Conservation (phyloP, 176 grass and related monocot species). For the Carex littledalei region DNA sequence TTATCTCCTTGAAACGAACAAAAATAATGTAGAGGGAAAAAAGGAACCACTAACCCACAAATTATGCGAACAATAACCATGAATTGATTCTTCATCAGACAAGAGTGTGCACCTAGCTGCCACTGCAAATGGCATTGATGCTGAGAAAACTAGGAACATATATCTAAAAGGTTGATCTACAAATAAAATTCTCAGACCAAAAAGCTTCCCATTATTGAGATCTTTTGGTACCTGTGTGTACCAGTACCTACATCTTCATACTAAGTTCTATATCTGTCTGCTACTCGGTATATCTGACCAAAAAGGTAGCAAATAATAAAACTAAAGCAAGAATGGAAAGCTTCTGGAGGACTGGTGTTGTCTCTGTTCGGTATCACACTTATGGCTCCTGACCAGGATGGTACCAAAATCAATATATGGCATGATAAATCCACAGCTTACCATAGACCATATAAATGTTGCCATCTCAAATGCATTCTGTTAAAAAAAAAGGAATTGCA, state of each 20-base stretch:
- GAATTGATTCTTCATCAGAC: constrained; percentile 90
- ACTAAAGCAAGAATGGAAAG: background rate
- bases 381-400: constrained; percentile 1
- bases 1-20: background rate
- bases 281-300: background rate
- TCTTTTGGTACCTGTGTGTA: background rate
- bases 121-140: constrained; percentile 46
- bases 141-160: background rate
- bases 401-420: background rate
- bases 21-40: background rate
- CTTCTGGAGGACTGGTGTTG: background rate
- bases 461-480: constrained; percentile 99
- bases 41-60: constrained; percentile 59
- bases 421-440: constrained; percentile 29
- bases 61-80: constrained; percentile 68
- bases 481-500: constrained; percentile 5
- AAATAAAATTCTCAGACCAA: background rate
- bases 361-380: background rate
- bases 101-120: constrained; percentile 78
- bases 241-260: background rate
- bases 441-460: constrained; percentile 92
- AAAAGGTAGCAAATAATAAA: background rate
- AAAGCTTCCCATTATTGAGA: constrained; percentile 1
- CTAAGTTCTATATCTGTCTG: background rate
- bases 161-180: constrained; percentile 13